phyloP scores from a whole-genome alignment of 2,329 filamentous ascomycete genomes.

The Cercospora nicotianae region DNA sequence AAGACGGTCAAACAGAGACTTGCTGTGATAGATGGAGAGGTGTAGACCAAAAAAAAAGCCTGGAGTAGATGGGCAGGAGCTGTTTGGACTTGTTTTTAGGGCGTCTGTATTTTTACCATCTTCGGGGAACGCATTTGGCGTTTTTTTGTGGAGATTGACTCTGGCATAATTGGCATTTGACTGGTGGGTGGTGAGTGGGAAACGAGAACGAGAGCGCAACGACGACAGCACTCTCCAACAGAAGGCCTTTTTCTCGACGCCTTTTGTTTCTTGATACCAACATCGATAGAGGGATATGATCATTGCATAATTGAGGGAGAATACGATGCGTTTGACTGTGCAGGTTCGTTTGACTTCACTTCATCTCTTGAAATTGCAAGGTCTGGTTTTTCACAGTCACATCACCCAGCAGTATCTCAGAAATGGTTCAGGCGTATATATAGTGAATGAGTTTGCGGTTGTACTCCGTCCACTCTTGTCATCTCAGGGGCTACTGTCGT shows the following conservation, averaged over 20 bases:
- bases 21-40: slow-evolving; percentile 50
- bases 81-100: not conserved
- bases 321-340: not conserved
- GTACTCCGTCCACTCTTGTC: too few species aligned
- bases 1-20: slow-evolving; percentile 53
- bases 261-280: not conserved
- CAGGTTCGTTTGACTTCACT: not conserved
- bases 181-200: not conserved
- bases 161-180: not conserved
- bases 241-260: not conserved
- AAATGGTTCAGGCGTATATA: too few species aligned
- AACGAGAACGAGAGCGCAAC: not conserved
- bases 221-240: not conserved
- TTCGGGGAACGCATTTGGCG: not conserved
- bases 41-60: slow-evolving; percentile 9
- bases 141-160: not conserved
- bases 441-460: too few species aligned
- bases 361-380: too few species aligned
- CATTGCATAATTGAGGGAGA: not conserved
- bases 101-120: not conserved
- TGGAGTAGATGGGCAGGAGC: not conserved
- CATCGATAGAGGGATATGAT: not conserved
- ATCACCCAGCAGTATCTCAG: too few species aligned
- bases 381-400: too few species aligned
- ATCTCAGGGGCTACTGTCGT: too few species aligned